A percentile compares a stretch with the other conserved stretches of the same genome.
Evolutionary conservation across 169 alveolate species (phyloP).

Genomic region (Plasmodium fragile): DNA sequence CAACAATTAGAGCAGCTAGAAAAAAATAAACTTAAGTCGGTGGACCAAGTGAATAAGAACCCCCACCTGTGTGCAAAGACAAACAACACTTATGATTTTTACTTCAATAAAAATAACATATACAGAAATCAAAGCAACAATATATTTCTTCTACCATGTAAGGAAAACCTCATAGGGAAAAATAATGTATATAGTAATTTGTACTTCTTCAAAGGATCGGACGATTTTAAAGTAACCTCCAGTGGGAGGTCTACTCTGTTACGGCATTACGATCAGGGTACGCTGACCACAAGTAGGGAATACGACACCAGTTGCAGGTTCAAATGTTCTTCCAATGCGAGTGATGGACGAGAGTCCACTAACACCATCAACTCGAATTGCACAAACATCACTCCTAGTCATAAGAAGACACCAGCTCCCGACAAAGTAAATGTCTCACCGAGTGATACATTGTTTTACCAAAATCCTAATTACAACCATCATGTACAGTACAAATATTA

Average conservation of each 20-base stretch:
- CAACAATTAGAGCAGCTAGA: neutral
- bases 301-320: neutral
- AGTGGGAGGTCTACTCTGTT: neutral
- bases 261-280: neutral
- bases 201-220: neutral
- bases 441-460: neutral
- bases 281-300: neutral
- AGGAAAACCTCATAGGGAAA: neutral
- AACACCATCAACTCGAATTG: neutral
- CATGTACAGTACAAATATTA: neutral
- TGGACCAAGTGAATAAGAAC: neutral
- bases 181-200: neutral
- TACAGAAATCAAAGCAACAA: constrained; percentile 8
- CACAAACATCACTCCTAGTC: neutral
- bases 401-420: neutral
- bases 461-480: neutral
- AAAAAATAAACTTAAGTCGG: neutral
- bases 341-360: neutral
- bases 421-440: neutral
- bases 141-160: neutral
- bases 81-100: neutral
- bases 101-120: neutral
- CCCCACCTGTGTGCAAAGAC: neutral
- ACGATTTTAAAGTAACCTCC: neutral
- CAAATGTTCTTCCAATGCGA: neutral